Percentiles rank a stretch among this genome's conserved stretches.
Conservation (phyloP, 2,329 filamentous ascomycete species). For the Diplodia intermedia region DNA sequence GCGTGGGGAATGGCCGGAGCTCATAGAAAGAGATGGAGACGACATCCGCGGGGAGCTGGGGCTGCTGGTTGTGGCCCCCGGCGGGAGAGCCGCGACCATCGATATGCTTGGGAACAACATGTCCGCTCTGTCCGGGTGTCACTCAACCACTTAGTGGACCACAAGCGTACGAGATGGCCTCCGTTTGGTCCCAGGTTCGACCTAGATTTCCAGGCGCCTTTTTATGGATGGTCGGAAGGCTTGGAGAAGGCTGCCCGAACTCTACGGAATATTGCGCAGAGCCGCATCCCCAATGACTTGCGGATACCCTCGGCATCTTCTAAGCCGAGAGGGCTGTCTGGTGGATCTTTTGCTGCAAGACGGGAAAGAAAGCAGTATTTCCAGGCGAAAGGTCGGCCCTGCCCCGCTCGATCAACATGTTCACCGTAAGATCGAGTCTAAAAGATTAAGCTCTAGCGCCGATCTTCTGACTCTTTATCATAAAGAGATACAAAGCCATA, state of each 20-base stretch:
- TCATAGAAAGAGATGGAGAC: background rate
- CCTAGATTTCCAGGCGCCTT: background rate
- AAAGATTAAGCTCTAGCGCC: background rate
- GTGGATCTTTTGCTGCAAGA: background rate
- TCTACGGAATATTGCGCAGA: background rate
- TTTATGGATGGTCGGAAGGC: background rate
- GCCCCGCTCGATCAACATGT: background rate
- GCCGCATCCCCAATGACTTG: background rate
- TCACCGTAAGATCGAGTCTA: background rate
- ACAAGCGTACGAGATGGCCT: background rate
- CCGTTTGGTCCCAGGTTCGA: background rate
- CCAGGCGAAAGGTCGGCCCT: background rate
- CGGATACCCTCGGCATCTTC: background rate
- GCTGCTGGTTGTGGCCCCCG: background rate
- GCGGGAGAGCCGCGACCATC: conserved; percentile 3
- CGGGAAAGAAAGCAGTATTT: background rate
- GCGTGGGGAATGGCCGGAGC: background rate
- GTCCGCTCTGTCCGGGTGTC: background rate
- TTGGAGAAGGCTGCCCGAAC: background rate
- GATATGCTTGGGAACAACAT: conserved; percentile 13
- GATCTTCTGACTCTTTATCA: background rate
- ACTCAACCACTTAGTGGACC: background rate
- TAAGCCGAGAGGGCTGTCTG: background rate
- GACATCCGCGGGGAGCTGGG: background rate
- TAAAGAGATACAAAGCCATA: background rate